Evolutionary conservation across 306 rosid species (phyloP), one percentile per base, ranked within the genome.

Genomic region (Morella rubra): DNA sequence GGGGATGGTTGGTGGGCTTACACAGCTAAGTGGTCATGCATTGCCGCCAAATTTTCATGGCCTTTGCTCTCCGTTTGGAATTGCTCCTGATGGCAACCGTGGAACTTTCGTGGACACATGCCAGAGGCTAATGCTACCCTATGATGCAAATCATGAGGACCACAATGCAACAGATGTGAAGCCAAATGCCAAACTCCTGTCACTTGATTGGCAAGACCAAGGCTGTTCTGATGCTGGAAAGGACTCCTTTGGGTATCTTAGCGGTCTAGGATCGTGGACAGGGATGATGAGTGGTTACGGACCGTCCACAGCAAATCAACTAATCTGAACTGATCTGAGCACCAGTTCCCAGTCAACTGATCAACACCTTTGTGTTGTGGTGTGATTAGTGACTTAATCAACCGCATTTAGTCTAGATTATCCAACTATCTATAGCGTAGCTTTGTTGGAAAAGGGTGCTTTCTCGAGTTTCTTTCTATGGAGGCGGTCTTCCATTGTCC

Each of bases 171-270:
- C 88, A 64, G 98, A 95, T 74, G 91, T 89, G 90, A 92, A 96
- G 77, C 97, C 98, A 75, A 96, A 87, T 66, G 86, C 97, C 14
- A 90, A 86, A 84, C 56, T 86, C 13, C 73, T 92, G 83, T 86
- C 98, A 50, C 86, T 92, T 78, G 99, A 95, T 76, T 95, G 99
- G 99, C 97, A 89, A 81, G 97, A 95, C 66, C 96, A 89, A n/a
- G 91, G 86, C 51, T 84, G 92, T 58, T 84, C 90, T 59, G 90
- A 91, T 60, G 87, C 80, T 51, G 92, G 88, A n/a, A 87, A 90
- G 82, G 88, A 88, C 53, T 83, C 96, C 5, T 84, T 75, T 81
- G 97, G 90, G 12, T 93, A 88, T 76, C 61, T 85, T 51, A 85
- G 86, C 16, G 88, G 91, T 66, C 77, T 89, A 13, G 97, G 93